Base-by-base conservation (phyloP, 2,329 filamentous ascomycete species). In the Cladosporium sp. region DNA sequence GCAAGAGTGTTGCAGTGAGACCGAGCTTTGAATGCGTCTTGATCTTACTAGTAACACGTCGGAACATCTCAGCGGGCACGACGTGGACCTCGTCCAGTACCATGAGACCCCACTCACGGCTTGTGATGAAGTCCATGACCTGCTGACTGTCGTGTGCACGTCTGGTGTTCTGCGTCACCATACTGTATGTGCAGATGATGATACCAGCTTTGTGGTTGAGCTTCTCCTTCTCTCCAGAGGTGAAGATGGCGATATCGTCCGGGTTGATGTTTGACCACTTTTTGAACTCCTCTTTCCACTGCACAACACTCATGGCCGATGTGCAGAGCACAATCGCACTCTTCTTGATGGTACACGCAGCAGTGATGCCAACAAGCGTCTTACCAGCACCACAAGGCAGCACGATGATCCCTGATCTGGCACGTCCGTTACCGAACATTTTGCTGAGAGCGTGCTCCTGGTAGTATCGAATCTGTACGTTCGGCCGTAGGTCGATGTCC, bases 221-320 rank as follows among this genome's bases (percentile, higher is more conserved):
- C 61, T 85, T 84, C 65, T 89, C 88, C 79, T 99, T 99, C 76
- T 92, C 92, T 70, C 96, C 93, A 0, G 93, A 94, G 0, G 95
- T 97, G 78, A 99, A 99, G 63, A 96, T 89, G 32, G 93, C 92
- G 73, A 99, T 93, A 74, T 97, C 93, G 70, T 94, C 90, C 0
- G 93, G 92, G 71, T 93, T 91, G 67, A 96, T 96, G 74, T 98
- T 98, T n/a, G 93, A 97, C 95, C 95, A 99, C 73, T 97, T 97
- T 69, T 98, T 81, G 75, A 99, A 99, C 75, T 99, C 95, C 67
- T 95, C 89, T 66, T 93, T 86, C 95, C 95, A 99, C 77, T 99
- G 95, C 23, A 96, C 90, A 6, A 96, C 95, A 7, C 93, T 97
- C 94, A 99, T 99, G 63, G 92, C 94, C 75, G 92, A 97, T 2